Base-by-base conservation (phyloP, 192 early-diverging fungal species). In the Podila epigama region DNA sequence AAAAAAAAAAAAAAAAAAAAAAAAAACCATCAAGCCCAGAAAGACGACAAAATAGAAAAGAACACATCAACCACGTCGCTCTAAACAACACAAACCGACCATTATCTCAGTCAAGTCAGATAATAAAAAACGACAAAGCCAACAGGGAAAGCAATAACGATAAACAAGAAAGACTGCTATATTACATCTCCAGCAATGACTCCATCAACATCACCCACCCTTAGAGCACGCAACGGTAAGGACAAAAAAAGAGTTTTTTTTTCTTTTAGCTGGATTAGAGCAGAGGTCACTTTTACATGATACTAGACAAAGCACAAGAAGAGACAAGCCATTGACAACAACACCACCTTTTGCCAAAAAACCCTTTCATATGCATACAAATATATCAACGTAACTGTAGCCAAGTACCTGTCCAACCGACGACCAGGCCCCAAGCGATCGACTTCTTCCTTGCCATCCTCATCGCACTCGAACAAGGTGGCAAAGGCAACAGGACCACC, bases 371-470 rank as follows among this genome's bases (percentile, higher is more conserved):
- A 22, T 37, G 12, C 25, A 28, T 18, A 1, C 39, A 22, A 5
- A 1, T 39, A 18, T 6, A 20, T 32, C 33, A 16, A 5, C 29
- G 34, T 15, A 55, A 11, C 8, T 27, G 16, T 11, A 75, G 72
- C 72, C 51, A 75, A 75, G 55, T 75, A 68, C 52, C 72, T 68
- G 55, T 58, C 72, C 18, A 75, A 75, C 51, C n/a, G n/a, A n/a
- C n/a, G n/a, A n/a, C n/a, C n/a, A n/a, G 72, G 67, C 27, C 67
- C 72, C 48, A 68, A 75, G 65, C 72, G 72, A n/a, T n/a, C n/a
- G n/a, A n/a, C n/a, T n/a, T n/a, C 34, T 59, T 64, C 13, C 51
- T 63, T 27, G 37, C 51, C 40, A 67, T 41, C 63, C 16, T 25
- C 54, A 4, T 25, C 37, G 11, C 31, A 56, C 3, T 62, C 58